Evolutionary conservation across 495 filamentous ascomycete genomes (phyloP).

Genomic region (Aspergillus saccharolyticus): DNA sequence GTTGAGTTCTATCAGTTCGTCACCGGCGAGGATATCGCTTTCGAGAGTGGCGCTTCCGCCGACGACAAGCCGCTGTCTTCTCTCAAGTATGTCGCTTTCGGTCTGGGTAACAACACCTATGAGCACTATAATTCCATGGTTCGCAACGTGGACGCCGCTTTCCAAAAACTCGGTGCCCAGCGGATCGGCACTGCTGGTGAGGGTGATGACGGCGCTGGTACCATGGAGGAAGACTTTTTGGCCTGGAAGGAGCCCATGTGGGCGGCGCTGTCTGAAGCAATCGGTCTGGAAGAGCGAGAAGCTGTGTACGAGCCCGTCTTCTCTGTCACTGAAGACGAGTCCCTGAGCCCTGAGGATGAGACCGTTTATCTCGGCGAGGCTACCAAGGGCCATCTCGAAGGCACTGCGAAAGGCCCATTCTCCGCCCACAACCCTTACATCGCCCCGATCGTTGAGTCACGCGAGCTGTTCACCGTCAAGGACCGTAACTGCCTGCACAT

Average conservation of each 20-base stretch:
- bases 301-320: constrained; percentile 94
- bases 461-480: constrained; percentile 86
- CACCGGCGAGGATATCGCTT: constrained; percentile 69
- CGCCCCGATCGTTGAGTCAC: constrained; percentile 85
- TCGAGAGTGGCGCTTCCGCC: constrained; percentile 60
- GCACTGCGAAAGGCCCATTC: constrained; percentile 79
- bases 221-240: constrained; percentile 99
- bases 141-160: constrained; percentile 73
- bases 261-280: constrained; percentile 69
- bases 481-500: constrained; percentile 94
- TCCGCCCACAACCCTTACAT: constrained; percentile 97
- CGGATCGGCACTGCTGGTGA: constrained; percentile 87
- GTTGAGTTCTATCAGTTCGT: constrained; percentile 99
- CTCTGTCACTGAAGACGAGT: constrained; percentile 70
- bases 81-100: constrained; percentile 91
- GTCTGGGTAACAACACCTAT: constrained; percentile 97
- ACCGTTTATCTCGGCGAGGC: constrained; percentile 94
- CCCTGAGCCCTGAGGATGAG: constrained; percentile 69
- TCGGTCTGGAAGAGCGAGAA: constrained; percentile 92
- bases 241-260: constrained; percentile 99
- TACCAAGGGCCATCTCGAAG: constrained; percentile 92
- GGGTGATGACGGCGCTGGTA: constrained; percentile 96
- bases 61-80: constrained; percentile 73
- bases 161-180: constrained; percentile 74
- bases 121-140: constrained; percentile 99